Evolutionary conservation across 208 protist species (phyloP).

Genomic region (Trypanosoma platydactyli): DNA sequence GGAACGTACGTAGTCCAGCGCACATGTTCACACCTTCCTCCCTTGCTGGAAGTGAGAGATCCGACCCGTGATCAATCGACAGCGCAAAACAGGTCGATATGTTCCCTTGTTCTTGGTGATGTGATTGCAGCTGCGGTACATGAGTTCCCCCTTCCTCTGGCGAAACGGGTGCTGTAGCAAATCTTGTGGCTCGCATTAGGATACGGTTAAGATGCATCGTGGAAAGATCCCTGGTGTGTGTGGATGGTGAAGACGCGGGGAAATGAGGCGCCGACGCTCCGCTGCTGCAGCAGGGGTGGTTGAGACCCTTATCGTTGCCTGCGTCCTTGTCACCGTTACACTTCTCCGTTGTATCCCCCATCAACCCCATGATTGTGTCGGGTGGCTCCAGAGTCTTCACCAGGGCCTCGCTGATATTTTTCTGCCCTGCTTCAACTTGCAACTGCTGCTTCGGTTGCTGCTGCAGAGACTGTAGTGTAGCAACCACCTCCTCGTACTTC

Average conservation of each 20-base stretch:
- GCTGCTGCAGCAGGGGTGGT: background rate
- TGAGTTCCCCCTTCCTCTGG: background rate
- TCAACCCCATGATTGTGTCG: background rate
- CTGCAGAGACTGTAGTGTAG: background rate
- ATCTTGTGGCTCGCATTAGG: conserved; percentile 23
- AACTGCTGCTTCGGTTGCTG: background rate
- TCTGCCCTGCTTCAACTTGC: background rate
- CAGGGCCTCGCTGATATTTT: background rate
- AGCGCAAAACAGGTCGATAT: background rate
- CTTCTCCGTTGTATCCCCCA: conserved; percentile 2
- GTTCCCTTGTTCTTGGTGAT: background rate
- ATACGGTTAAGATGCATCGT: conserved; percentile 8
- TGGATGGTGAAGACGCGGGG: background rate
- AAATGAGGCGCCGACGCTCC: background rate
- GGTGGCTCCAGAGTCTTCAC: background rate
- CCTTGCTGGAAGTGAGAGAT: background rate
- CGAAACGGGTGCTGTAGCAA: background rate
- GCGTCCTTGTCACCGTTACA: background rate
- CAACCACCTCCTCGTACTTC: background rate
- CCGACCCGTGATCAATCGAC: conserved; percentile 20
- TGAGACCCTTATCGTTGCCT: background rate
- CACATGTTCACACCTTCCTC: conserved; percentile 3
- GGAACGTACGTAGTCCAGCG: conserved; percentile 19
- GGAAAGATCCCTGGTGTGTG: background rate
- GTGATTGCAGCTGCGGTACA: background rate